A percentile compares a stretch with the other conserved stretches of the same genome.
Evolutionary conservation across 345 rosid species (phyloP).

Genomic region (Pugionium cornutum): DNA sequence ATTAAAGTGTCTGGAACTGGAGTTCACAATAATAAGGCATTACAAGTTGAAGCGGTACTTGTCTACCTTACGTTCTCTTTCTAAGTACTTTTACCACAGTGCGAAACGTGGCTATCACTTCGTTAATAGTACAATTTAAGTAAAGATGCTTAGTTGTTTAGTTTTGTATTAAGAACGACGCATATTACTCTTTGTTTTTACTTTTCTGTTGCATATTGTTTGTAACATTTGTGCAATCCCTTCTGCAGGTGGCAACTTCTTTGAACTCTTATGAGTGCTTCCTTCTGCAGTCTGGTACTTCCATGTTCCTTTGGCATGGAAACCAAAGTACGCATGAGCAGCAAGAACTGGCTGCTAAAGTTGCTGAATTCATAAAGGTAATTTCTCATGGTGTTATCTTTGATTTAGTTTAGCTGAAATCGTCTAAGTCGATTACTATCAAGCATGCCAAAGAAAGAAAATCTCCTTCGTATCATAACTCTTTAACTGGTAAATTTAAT

Average conservation of each 20-base stretch:
- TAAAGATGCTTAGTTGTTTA: not conserved
- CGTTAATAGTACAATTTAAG: too few relatives aligned
- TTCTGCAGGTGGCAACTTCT: slow-evolving; percentile 73
- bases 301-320: slow-evolving; percentile 92
- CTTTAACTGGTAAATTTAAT: not conserved
- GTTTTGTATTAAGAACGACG: not conserved
- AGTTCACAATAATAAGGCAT: slow-evolving; percentile 65
- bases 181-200: not conserved
- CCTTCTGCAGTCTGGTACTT: slow-evolving; percentile 96
- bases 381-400: slow-evolving; percentile 9
- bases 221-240: not conserved
- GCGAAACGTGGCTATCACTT: too few relatives aligned
- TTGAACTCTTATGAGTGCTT: slow-evolving; percentile 84
- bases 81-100: not conserved
- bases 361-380: slow-evolving; percentile 89
- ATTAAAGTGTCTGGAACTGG: slow-evolving; percentile 81
- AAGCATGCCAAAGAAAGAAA: slow-evolving; percentile 57
- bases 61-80: slow-evolving; percentile 17
- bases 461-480: too few relatives aligned
- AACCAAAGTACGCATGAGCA: slow-evolving; percentile 89
- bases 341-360: slow-evolving; percentile 80
- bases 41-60: slow-evolving; percentile 87
- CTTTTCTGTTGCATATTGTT: not conserved
- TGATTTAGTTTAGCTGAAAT: slow-evolving; percentile 11
- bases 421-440: slow-evolving; percentile 42